Evolutionary conservation across 306 rosid species (phyloP).

Genomic region (Betula pendula): DNA sequence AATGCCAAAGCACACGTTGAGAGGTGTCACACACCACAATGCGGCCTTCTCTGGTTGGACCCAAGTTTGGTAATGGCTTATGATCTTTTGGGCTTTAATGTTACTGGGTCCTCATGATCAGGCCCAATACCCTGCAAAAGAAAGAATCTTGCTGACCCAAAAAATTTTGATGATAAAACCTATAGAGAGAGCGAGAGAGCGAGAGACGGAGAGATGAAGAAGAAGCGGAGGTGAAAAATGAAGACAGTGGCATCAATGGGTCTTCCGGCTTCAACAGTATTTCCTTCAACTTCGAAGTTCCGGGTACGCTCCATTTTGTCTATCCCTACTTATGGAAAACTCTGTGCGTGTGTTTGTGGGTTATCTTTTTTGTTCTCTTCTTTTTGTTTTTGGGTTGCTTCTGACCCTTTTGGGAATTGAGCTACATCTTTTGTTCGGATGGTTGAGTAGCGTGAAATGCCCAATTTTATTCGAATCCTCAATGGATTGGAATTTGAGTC

Average conservation of each 20-base stretch:
- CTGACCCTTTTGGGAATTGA: not conserved
- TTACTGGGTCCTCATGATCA: not conserved
- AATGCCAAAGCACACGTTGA: too few species aligned
- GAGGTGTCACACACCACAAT: too few species aligned
- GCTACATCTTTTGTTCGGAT: not conserved
- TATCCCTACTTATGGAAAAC: not conserved
- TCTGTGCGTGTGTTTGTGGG: not conserved
- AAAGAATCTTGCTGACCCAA: not conserved
- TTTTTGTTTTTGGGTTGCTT: not conserved
- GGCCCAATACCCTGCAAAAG: not conserved
- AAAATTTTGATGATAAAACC: not conserved
- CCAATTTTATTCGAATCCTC: not conserved
- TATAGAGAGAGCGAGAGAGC: not conserved
- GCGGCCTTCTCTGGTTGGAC: not conserved
- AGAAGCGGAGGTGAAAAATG: slow-evolving; percentile 32
- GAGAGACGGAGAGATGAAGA: slow-evolving; percentile 18
- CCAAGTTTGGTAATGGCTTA: not conserved
- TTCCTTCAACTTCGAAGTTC: slow-evolving; percentile 23
- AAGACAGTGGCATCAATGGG: slow-evolving; percentile 33
- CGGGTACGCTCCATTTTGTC: slow-evolving; percentile 22
- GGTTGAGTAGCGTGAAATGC: not conserved
- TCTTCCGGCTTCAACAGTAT: slow-evolving; percentile 31
- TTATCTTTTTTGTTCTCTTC: not conserved
- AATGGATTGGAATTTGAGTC: not conserved
- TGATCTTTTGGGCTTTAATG: not conserved